Base-by-base conservation (phyloP, 2,329 filamentous ascomycete species). In the Claviceps sp. region DNA sequence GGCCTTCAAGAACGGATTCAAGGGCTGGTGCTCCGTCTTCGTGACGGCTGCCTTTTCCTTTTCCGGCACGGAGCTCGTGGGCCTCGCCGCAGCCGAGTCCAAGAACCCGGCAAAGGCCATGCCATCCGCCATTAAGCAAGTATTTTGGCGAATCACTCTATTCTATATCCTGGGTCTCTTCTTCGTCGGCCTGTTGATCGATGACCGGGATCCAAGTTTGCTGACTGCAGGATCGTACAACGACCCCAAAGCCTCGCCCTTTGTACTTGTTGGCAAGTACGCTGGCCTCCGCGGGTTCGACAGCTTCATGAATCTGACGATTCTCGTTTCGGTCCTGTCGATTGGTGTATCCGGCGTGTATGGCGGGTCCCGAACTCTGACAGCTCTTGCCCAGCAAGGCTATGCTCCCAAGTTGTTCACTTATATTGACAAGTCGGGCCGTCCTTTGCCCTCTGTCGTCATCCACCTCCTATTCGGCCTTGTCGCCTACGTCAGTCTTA, bases 121-220 rank as follows among this genome's bases (percentile, higher is more conserved):
- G 1, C 89, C 89, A 0, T 82, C 81, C 1, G 89, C 89, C 5
- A 83, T 91, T 60, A 94, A 93, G 70, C 89, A 94, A 63, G 87
- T 78, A 36, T 78, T 78, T 54, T 78, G 75, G 75, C 73, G 76
- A 57, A 78, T 78, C 54, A 76, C 72, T 0, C 62, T 78, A 55
- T 79, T 79, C 57, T 79, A 79, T 55, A 65, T 79, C 47, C 65
- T 78, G 2, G 74, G 74, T 38, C 68, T 79, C 14, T 68, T 75
- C 50, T 72, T 78, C 11, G 70, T 78, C 16, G 75, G 76, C 14
- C 67, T 79, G 5, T 62, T 78, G 5, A 65, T 78, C 40, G 63
- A 66, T 49, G 73, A 71, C 49, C 63, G 69, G 22, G 76, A 79
- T 38, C 38, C 58, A 0, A 64, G 68, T 37, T 70, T 83, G 1